Evolutionary conservation across 352 stramenopile species (phyloP).

Genomic region (Globisporangium orthogonon): DNA sequence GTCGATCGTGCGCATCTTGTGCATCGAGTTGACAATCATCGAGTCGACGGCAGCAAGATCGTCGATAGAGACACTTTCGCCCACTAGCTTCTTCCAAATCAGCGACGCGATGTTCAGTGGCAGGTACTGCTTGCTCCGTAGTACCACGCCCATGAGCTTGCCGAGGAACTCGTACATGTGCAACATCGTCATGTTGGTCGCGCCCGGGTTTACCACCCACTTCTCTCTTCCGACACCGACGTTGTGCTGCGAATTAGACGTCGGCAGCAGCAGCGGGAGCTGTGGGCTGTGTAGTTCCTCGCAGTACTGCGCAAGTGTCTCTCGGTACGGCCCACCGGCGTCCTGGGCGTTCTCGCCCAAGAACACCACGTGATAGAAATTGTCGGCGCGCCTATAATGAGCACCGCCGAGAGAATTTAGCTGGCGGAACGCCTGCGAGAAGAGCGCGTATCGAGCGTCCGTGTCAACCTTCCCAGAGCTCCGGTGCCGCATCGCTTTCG

Average conservation of each 20-base stretch:
- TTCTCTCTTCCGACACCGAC: slow-evolving; percentile 85
- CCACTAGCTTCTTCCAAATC: slow-evolving; percentile 88
- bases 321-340: slow-evolving; percentile 80
- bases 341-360: slow-evolving; percentile 84
- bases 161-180: slow-evolving; percentile 91
- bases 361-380: slow-evolving; percentile 84
- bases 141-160: slow-evolving; percentile 85
- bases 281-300: slow-evolving; percentile 77
- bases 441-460: slow-evolving; percentile 64
- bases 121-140: slow-evolving; percentile 88
- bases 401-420: slow-evolving; percentile 53
- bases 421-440: slow-evolving; percentile 83
- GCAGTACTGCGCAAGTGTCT: slow-evolving; percentile 80
- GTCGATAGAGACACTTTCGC: slow-evolving; percentile 61
- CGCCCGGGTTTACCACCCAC: slow-evolving; percentile 86
- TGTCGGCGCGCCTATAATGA: slow-evolving; percentile 57
- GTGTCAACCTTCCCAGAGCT: slow-evolving; percentile 43
- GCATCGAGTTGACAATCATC: slow-evolving; percentile 85
- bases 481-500: slow-evolving; percentile 79
- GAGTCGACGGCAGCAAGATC: slow-evolving; percentile 82
- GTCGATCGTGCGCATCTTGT: slow-evolving; percentile 83
- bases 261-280: slow-evolving; percentile 86
- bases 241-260: slow-evolving; percentile 85
- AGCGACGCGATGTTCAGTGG: slow-evolving; percentile 77
- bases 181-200: slow-evolving; percentile 31